Base-by-base conservation (phyloP, 441 rosid species). In the Mallotus repandus region DNA sequence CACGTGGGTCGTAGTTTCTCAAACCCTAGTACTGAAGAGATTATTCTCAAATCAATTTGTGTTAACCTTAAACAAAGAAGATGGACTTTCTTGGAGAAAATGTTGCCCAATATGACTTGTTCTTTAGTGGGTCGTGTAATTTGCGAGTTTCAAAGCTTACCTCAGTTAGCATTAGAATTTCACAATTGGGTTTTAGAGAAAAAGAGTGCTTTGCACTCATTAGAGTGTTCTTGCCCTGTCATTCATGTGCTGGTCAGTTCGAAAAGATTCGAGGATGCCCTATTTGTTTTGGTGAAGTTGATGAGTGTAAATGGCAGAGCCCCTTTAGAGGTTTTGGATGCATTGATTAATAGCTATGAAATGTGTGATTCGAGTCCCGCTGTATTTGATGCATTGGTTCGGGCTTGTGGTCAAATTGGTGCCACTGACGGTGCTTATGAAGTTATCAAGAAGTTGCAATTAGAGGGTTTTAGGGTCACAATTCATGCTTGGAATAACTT, bases 361-460 rank as follows among this genome's bases (percentile, higher is more conserved):
- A 74, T 54, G 48, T 89, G 93, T 53, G 16, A 81, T 71, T 89
- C 98, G 1, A 86, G 83, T 80, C 87, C 91, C 16, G 88, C 91
- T 60, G 97, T 91, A 67, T 84, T 93, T 75, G 98, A 93, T 82
- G 74, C 89, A 73, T 90, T 91, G 43, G 92, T 89, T 65, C 88
- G 91, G 63, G 81, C 93, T 71, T 93, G 87, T 76, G 81, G 89
- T 35, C 83, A 81, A 59, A 41, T 88, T 69, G 78, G 81, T 59
- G 72, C 82, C 71, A 73, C 83, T 16, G 88, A 82, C 66, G 77
- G 89, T 76, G 93, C 93, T 73, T 50, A 86, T 77, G 82, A 81
- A 57, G 77, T 93, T 43, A 77, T 93, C 14, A 83, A 69, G 78
- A 77, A 80, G 87, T 88, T 62, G 83, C 88, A 75, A 52, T 53